phyloP scores from a whole-genome alignment of 169 alveolate genomes.

The Plasmodium ovale region DNA sequence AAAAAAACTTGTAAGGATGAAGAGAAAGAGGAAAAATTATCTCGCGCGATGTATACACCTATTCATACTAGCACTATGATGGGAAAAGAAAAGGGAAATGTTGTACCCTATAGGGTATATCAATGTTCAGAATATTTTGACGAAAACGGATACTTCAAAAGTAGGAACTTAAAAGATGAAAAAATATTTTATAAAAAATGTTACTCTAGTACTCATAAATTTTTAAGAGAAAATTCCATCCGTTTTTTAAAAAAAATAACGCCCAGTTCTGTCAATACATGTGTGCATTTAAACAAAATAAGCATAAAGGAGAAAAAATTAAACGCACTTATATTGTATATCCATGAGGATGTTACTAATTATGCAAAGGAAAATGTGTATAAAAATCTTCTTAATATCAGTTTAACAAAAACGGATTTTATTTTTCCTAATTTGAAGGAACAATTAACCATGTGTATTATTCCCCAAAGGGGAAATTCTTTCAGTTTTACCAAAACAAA shows the following conservation, averaged over 20 bases:
- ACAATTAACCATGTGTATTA: slow-evolving; percentile 15
- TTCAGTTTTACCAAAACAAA: background rate
- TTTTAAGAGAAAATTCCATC: slow-evolving; percentile 13
- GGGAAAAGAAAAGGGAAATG: background rate
- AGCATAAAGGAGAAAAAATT: slow-evolving; percentile 37
- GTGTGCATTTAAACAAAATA: slow-evolving; percentile 4
- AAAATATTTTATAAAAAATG: slow-evolving; percentile 9
- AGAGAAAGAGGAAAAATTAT: too few relatives aligned
- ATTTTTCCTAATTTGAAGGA: slow-evolving; percentile 60
- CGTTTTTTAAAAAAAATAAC: slow-evolving; percentile 2
- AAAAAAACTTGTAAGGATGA: background rate
- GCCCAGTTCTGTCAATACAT: background rate
- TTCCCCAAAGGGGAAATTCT: background rate
- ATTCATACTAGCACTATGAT: background rate
- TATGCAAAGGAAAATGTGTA: slow-evolving; percentile 30
- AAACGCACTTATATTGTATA: slow-evolving; percentile 42
- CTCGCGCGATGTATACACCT: background rate
- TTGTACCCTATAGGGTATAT: background rate
- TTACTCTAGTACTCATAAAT: slow-evolving; percentile 51
- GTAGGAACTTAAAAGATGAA: slow-evolving; percentile 9
- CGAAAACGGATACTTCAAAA: slow-evolving; percentile 35
- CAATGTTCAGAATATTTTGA: slow-evolving; percentile 39
- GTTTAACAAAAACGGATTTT: slow-evolving; percentile 56
- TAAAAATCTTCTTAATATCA: slow-evolving; percentile 40
- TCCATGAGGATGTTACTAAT: slow-evolving; percentile 26